Evolutionary conservation across 2,329 filamentous ascomycete species (phyloP), one percentile per base, ranked within the genome.

Genomic region (Mycosphaerella arachidis): DNA sequence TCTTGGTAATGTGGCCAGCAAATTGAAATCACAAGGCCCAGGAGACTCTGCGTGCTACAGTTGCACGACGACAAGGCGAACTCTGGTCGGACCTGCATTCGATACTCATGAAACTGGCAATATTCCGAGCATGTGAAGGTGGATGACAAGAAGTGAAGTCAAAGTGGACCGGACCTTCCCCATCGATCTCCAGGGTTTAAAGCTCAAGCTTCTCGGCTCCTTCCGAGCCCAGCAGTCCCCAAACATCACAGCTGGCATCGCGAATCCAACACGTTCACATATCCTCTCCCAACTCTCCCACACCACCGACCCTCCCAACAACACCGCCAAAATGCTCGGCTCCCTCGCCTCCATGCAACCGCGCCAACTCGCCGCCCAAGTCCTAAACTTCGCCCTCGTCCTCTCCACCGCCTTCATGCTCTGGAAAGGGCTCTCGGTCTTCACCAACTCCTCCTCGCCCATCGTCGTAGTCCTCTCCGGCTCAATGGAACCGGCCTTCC

Each of bases 351-450:
- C 77, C 56, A 79, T 84, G 71, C 92, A 91, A 75, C 88, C 90
- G 66, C 88, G 92, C 75, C 91, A 95, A 75, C 83, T 89, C 57
- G 86, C 91, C 69, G 82, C 86, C 53, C 91, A 96, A 81, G 76
- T 93, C 67, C 85, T 96, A 72, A 96, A 95, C 78, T 96, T 97
- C 75, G 91, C 87, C 58, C 85, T 97, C 64, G 91, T 96, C 63
- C 84, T 96, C 54, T 92, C 89, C 9, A 94, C 91, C 1, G 92
- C 92, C 1, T 96, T 96, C 73, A 96, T 96, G 92, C 86, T 96
- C 53, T 82, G 79, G 92, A 96, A 96, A 76, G 90, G 89, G 9
- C 85, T 97, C 61, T 92, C 88, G 8, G 85, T 96, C 31, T 78
- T 85, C 64, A 86, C 89, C 59, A 87, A 94, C 65, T 80, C 78